Evolutionary conservation across 768 basidiomycete genomes (phyloP).

Genomic region (Guyanaporus albipodus): DNA sequence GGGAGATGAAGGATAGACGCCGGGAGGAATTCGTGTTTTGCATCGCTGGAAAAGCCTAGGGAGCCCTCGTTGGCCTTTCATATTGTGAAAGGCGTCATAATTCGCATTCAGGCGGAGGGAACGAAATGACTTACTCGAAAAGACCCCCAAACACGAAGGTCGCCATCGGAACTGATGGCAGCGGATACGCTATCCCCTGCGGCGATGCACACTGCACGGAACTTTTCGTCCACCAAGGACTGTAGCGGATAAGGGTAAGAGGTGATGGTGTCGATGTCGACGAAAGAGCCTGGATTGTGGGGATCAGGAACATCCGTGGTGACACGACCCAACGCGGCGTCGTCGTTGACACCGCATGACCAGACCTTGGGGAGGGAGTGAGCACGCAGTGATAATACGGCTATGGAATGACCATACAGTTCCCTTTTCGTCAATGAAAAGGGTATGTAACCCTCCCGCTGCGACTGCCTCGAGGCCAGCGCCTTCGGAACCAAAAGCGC

Average conservation of each 20-base stretch:
- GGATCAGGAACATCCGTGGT: constrained; percentile 61
- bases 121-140: constrained; percentile 64
- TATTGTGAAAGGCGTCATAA: constrained; percentile 6
- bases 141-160: constrained; percentile 83
- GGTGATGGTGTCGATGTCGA: constrained; percentile 51
- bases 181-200: constrained; percentile 89
- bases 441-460: constrained; percentile 85
- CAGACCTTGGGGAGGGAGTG: constrained; percentile 52
- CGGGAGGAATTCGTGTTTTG: constrained; percentile 65
- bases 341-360: constrained; percentile 86
- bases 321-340: constrained; percentile 80
- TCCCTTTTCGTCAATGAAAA: constrained; percentile 87
- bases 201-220: constrained; percentile 77
- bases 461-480: constrained; percentile 81
- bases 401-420: constrained; percentile 54
- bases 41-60: constrained; percentile 74
- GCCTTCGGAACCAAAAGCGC: constrained; percentile 62
- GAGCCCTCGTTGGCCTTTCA: constrained; percentile 69
- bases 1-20: constrained; percentile 53
- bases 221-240: constrained; percentile 69
- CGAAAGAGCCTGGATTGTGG: constrained; percentile 51
- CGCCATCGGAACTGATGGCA: constrained; percentile 74
- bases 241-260: constrained; percentile 63
- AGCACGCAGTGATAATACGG: not conserved
- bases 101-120: not conserved